Base-by-base conservation (phyloP, 345 rosid species). In the Heritiera fomes region DNA sequence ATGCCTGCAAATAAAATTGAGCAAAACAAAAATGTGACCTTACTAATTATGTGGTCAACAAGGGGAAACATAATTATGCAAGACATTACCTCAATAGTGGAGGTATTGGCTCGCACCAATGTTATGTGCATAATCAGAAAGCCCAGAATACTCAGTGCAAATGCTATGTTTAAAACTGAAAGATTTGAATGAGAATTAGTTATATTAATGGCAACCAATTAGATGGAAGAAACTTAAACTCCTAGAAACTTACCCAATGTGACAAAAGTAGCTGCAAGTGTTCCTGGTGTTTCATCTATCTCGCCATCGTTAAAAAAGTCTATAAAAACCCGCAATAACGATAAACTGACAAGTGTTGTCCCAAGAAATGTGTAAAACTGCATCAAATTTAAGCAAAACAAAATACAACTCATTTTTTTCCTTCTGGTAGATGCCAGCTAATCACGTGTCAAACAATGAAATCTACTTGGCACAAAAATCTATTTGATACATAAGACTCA, bases 311-410 rank as follows among this genome's bases (percentile, higher is more conserved):
- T 78, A 79, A 93, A 93, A 81, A 93, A 90, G 53, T 91, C 87
- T 17, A 91, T 83, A 77, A 93, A 91, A 80, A 90, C 85, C 13
- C 91, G 92, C 79, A 89, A 81, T 71, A 91, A 72, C 20, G 94
- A 87, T 86, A 89, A 3, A 67, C 94, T 86, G 71, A 90, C 96
- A 30, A 93, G 84, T 65, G 85, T 85, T 79, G 98, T 90, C 90
- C 86, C 98, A 40, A 91, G 90, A 90, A 93, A 91, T 28, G 98
- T 90, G 84, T 91, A 93, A 83, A 93, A 89, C 98, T 93, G 93
- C 91, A 90, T 52, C 75, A 71, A 81, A 56, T 14, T 61, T 71
- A 30, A 63, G 43, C 66, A 74, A 60, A 70, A 46, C 63, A 78
- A 56, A 77, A 28, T 14, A 49, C 58, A 73, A 73, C 28, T 75